Conservation (phyloP, 1,139 yeast genomes). For the Candida neerlandica region DNA sequence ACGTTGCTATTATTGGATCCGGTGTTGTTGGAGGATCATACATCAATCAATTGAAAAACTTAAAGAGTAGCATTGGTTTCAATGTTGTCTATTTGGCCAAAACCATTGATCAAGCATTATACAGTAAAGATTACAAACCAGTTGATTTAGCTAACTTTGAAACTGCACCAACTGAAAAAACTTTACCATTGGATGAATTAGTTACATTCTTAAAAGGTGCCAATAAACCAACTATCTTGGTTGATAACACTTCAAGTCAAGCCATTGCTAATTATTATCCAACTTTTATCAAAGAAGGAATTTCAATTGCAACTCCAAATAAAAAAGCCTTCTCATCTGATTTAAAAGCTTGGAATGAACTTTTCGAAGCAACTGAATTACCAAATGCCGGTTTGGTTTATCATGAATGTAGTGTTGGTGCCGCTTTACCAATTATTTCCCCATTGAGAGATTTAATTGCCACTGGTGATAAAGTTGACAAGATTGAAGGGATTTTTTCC, state of each 20-base stretch:
- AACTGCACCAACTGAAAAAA: conserved; percentile 49
- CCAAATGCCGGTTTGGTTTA: conserved; percentile 77
- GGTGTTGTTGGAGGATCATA: conserved; percentile 96
- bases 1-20: conserved; percentile 83
- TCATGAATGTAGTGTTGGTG: conserved; percentile 99
- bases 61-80: conserved; percentile 59
- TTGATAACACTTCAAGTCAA: conserved; percentile 92
- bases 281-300: conserved; percentile 68
- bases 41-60: conserved; percentile 63
- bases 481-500: conserved; percentile 93
- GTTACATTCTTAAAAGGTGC: conserved; percentile 65
- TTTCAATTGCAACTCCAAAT: conserved; percentile 96
- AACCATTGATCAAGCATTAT: conserved; percentile 63
- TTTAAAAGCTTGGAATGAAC: conserved; percentile 70
- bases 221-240: conserved; percentile 74
- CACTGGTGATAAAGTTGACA: conserved; percentile 90
- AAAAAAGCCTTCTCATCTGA: conserved; percentile 95
- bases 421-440: conserved; percentile 92
- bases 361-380: conserved; percentile 57
- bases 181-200: conserved; percentile 60
- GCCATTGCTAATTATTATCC: conserved; percentile 78
- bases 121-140: conserved; percentile 69
- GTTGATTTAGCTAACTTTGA: conserved; percentile 66
- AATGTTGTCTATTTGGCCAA: conserved; percentile 83
- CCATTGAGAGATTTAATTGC: conserved; percentile 83